Percentiles rank a stretch among this genome's conserved stretches.
phyloP scores from a whole-genome alignment of 169 alveolate species.

The Amoebophrya sp. region DNA sequence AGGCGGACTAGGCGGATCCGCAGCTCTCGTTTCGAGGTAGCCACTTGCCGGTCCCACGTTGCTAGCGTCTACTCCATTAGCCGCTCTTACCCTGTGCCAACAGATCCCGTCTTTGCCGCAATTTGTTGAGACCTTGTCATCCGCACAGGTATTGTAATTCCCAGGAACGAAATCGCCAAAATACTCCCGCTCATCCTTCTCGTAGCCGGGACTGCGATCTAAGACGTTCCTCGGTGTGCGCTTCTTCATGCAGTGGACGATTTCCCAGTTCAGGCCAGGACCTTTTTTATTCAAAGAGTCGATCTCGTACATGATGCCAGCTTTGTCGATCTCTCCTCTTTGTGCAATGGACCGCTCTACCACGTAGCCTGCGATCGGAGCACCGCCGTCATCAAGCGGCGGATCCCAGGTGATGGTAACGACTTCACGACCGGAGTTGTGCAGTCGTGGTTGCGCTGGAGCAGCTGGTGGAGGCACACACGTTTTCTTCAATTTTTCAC shows the following conservation, averaged over 20 bases:
- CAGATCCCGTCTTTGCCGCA: background rate
- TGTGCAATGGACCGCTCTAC: slow-evolving; percentile 30
- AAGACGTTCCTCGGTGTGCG: background rate
- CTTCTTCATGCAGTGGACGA: background rate
- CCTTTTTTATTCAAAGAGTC: background rate
- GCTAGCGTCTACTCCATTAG: background rate
- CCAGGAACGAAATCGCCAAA: background rate
- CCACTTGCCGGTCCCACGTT: background rate
- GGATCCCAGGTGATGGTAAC: slow-evolving; percentile 30
- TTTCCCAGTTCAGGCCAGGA: background rate
- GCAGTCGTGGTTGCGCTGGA: background rate
- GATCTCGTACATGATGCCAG: background rate
- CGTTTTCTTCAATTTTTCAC: background rate
- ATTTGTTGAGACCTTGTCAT: background rate
- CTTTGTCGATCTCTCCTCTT: background rate
- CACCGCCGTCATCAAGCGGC: slow-evolving; percentile 27
- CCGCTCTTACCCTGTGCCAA: slow-evolving; percentile 25
- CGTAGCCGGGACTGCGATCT: background rate
- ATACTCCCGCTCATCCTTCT: background rate
- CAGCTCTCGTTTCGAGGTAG: background rate
- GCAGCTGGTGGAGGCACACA: background rate
- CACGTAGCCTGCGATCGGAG: slow-evolving; percentile 28
- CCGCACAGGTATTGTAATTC: background rate
- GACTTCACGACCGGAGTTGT: background rate
- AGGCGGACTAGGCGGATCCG: slow-evolving; percentile 28